Evolutionary conservation across 805 yeast genomes (phyloP).

Genomic region (Metschnikowia picachoensis): DNA sequence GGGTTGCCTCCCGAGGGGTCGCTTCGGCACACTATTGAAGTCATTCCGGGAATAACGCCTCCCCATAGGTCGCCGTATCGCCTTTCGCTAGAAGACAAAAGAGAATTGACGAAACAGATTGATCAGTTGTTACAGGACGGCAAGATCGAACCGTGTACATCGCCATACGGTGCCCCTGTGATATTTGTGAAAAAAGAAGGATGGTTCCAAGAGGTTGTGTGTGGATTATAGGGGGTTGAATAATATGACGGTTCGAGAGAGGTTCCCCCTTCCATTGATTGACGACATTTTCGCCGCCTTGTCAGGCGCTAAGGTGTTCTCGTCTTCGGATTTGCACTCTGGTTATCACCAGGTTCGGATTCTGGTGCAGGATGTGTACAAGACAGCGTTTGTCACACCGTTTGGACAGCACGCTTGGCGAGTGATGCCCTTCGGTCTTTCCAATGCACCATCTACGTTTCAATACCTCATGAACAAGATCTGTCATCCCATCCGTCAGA

Average conservation of each 20-base stretch:
- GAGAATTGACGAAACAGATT: constrained; percentile 1
- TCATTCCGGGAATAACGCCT: not conserved
- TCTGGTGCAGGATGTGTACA: not conserved
- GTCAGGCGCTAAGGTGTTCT: constrained; percentile 5
- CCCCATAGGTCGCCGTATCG: constrained; percentile 1
- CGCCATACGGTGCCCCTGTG: constrained; percentile 9
- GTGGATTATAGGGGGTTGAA: too few species aligned
- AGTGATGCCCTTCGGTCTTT: constrained; percentile 10
- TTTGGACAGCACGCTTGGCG: constrained; percentile 10
- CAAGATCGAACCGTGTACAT: constrained; percentile 1
- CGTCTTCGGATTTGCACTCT: constrained; percentile 3
- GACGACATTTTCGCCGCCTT: too few species aligned
- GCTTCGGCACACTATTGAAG: not conserved
- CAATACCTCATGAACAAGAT: constrained; percentile 6
- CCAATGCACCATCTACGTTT: constrained; percentile 7
- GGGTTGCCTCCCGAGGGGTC: not conserved
- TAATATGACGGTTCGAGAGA: too few species aligned
- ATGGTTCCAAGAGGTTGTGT: too few species aligned
- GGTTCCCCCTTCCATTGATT: too few species aligned
- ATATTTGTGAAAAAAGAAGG: too few species aligned
- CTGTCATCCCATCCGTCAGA: not conserved
- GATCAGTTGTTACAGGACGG: not conserved
- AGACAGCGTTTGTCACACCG: constrained; percentile 9
- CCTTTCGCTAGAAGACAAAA: not conserved
- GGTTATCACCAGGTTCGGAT: constrained; percentile 10